phyloP scores from a whole-genome alignment of 805 yeast genomes.

The Ogataea nonfermentans region DNA sequence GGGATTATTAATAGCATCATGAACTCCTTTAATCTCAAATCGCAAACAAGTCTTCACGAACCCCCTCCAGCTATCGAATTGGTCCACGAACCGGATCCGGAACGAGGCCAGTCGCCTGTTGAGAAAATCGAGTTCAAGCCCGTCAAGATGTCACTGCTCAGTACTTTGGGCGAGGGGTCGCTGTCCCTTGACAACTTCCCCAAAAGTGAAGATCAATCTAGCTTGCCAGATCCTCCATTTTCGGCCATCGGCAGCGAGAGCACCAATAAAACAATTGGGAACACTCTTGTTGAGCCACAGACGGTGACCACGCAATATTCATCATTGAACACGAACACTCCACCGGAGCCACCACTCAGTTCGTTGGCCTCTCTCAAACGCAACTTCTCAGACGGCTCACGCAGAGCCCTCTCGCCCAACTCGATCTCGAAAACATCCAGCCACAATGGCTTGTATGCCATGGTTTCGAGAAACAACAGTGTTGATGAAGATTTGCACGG shows the following conservation, averaged over 20 bases:
- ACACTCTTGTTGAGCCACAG: constrained; percentile 12
- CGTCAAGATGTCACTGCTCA: constrained; percentile 44
- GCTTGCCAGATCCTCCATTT: constrained; percentile 5
- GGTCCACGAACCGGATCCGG: not conserved
- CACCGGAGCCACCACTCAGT: constrained; percentile 6
- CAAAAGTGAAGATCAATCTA: constrained; percentile 3
- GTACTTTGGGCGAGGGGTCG: constrained; percentile 49
- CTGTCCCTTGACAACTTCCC: constrained; percentile 38
- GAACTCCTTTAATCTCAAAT: constrained; percentile 29
- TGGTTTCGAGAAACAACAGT: constrained; percentile 10
- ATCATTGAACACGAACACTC: constrained; percentile 18
- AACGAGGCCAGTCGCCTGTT: constrained; percentile 15
- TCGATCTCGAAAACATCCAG: constrained; percentile 11
- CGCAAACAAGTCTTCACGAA: constrained; percentile 21
- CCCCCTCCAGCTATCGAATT: constrained; percentile 1
- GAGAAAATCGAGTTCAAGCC: constrained; percentile 46
- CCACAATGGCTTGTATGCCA: constrained; percentile 2
- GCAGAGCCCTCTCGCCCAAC: constrained; percentile 18
- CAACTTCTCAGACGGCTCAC: constrained; percentile 17
- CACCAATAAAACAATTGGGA: constrained; percentile 6
- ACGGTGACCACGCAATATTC: constrained; percentile 11
- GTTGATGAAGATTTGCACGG: constrained; percentile 16
- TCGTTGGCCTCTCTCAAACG: constrained; percentile 1
- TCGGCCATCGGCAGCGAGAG: constrained; percentile 8
- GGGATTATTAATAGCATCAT: constrained; percentile 30